These are phyloP conservation scores for Sporothrix dimorphospora DNA, from an alignment of 2,329 filamentous ascomycete species.

Conservation along the genomic window DNA sequence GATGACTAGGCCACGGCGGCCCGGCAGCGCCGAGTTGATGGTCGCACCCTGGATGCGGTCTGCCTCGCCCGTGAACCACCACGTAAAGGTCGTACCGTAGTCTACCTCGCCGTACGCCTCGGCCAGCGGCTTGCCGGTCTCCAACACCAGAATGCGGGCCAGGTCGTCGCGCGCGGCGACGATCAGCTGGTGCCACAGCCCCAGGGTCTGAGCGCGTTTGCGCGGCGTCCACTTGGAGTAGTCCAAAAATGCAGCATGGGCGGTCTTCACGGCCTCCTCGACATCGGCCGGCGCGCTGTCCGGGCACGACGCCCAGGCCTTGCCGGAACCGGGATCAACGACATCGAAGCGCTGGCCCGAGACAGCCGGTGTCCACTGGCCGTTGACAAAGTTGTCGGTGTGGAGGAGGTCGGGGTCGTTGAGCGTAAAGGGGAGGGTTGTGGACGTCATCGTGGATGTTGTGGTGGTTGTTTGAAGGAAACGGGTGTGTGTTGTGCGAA, in stretches of 20 bases:
- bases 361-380: conserved; percentile 50
- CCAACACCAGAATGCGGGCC: conserved; percentile 47
- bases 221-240: conserved; percentile 46
- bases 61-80: conserved; percentile 60
- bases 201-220: conserved; percentile 42
- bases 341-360: conserved; percentile 55
- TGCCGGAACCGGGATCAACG: conserved; percentile 56
- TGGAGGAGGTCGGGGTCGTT: conserved; percentile 52
- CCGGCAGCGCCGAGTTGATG: conserved; percentile 61
- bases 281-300: conserved; percentile 49
- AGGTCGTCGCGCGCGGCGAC: conserved; percentile 44
- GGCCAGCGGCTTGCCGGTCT: conserved; percentile 61
- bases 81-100: conserved; percentile 56
- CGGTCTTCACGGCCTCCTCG: conserved; percentile 43
- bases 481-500: too few relatives aligned
- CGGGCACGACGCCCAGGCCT: conserved; percentile 55
- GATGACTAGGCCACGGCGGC: conserved; percentile 68
- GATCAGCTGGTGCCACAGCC: conserved; percentile 45
- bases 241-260: conserved; percentile 43
- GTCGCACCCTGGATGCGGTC: conserved; percentile 60
- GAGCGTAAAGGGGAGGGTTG: conserved; percentile 47
- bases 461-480: neutral
- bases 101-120: conserved; percentile 60
- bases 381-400: conserved; percentile 55
- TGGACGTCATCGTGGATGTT: neutral